A percentile compares a stretch with the other conserved stretches of the same genome.
phyloP scores from a whole-genome alignment of 768 basidiomycete species.

The Russula foetens region DNA sequence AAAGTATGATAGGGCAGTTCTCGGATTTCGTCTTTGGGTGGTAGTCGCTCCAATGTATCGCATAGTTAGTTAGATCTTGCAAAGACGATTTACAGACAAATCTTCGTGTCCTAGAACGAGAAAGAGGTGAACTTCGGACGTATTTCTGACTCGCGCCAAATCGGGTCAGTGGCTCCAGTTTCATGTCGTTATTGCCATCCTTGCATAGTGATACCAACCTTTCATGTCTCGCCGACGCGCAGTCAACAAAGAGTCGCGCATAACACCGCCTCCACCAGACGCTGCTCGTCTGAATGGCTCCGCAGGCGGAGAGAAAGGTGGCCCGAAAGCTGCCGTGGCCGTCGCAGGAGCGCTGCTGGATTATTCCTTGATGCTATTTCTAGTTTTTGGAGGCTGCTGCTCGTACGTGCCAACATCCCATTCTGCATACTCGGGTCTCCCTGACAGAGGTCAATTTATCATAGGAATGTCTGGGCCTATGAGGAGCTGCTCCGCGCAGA shows the following conservation, averaged over 20 bases:
- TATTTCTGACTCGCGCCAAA: background rate
- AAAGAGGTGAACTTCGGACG: no score
- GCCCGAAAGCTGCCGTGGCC: background rate
- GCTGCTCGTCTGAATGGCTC: background rate
- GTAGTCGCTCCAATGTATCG: background rate
- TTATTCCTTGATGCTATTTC: slow-evolving; percentile 39
- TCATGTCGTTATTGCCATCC: background rate
- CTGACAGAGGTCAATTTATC: background rate
- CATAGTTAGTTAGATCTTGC: background rate
- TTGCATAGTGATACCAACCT: background rate
- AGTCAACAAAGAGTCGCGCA: background rate
- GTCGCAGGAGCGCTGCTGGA: slow-evolving; percentile 27
- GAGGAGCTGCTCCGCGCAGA: slow-evolving; percentile 66
- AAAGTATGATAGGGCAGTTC: slow-evolving; percentile 62
- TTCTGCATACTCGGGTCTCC: background rate
- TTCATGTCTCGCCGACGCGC: slow-evolving; percentile 13
- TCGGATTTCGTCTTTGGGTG: slow-evolving; percentile 56
- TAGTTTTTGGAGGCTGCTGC: slow-evolving; percentile 82
- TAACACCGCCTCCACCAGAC: background rate
- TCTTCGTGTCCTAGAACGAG: background rate
- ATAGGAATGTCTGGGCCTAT: slow-evolving; percentile 70
- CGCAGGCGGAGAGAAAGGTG: background rate
- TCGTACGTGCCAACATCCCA: slow-evolving; percentile 39
- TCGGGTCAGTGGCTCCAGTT: no score
- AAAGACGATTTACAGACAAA: background rate